Conservation (phyloP, 148 eudicot genomes). For the Nyssa sinensis region DNA sequence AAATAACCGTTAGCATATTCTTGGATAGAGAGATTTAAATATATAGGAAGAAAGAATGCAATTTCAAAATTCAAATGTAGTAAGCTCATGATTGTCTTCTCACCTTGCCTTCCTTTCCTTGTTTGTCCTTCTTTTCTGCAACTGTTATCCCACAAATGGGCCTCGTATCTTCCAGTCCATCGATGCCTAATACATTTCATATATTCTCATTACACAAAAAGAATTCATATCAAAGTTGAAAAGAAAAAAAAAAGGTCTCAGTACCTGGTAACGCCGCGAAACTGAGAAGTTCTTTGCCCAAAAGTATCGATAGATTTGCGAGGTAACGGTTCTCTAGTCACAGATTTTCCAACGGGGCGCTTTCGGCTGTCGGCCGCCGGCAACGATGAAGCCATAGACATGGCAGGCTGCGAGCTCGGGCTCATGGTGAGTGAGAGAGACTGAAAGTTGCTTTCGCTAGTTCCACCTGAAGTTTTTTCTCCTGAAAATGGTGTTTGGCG, state of each 20-base stretch:
- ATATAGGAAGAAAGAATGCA: not conserved
- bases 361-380: constrained; percentile 28
- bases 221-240: not conserved
- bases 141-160: constrained; percentile 89
- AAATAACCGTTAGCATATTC: not conserved
- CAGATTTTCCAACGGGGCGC: constrained; percentile 24
- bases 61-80: not conserved
- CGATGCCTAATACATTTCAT: constrained; percentile 49
- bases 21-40: not conserved
- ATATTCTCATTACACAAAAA: not conserved
- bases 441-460: constrained; percentile 6
- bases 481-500: constrained; percentile 27
- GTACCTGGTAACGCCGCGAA: constrained; percentile 84
- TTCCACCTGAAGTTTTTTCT: not conserved
- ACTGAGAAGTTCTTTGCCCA: constrained; percentile 87
- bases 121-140: constrained; percentile 90
- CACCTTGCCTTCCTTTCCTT: constrained; percentile 91
- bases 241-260: not conserved
- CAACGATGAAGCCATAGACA: not conserved
- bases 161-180: constrained; percentile 92
- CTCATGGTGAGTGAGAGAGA: constrained; percentile 26
- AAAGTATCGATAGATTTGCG: constrained; percentile 68
- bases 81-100: not conserved
- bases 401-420: not conserved
- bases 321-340: constrained; percentile 27